Percentiles rank a stretch among this genome's conserved stretches.
These are phyloP conservation scores for Solanum stenotomum DNA, from an alignment of 257 asterid species.

Conservation along the genomic window DNA sequence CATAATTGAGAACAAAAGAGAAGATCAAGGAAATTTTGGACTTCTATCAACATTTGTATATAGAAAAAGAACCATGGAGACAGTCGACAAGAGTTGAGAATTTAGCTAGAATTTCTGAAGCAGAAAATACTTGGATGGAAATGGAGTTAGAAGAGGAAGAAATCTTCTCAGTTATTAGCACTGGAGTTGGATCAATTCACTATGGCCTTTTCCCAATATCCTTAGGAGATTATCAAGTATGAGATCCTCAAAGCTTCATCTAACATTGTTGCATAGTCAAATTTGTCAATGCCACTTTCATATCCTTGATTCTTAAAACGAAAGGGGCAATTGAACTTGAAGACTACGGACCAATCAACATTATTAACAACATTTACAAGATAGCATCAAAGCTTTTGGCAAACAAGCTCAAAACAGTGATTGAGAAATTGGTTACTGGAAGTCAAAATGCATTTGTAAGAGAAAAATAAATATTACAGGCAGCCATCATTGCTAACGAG, in stretches of 20 bases:
- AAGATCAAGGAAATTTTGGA: background rate
- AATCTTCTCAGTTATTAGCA: background rate
- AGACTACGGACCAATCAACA: too few species aligned
- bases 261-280: background rate
- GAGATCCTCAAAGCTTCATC: background rate
- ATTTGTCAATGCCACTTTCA: background rate
- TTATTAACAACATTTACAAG: too few species aligned
- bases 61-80: background rate
- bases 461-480: too few species aligned
- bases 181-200: background rate
- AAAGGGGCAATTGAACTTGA: too few species aligned
- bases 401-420: too few species aligned
- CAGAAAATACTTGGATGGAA: background rate
- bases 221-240: background rate
- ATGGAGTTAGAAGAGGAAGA: background rate
- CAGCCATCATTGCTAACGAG: too few species aligned
- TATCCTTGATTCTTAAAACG: too few species aligned
- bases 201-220: background rate
- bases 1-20: background rate
- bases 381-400: too few species aligned
- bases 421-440: too few species aligned
- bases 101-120: background rate
- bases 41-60: background rate
- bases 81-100: background rate
- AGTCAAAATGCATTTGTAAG: too few species aligned